phyloP scores from a whole-genome alignment of 148 eudicot genomes.

The Rhododendron mucronatum region DNA sequence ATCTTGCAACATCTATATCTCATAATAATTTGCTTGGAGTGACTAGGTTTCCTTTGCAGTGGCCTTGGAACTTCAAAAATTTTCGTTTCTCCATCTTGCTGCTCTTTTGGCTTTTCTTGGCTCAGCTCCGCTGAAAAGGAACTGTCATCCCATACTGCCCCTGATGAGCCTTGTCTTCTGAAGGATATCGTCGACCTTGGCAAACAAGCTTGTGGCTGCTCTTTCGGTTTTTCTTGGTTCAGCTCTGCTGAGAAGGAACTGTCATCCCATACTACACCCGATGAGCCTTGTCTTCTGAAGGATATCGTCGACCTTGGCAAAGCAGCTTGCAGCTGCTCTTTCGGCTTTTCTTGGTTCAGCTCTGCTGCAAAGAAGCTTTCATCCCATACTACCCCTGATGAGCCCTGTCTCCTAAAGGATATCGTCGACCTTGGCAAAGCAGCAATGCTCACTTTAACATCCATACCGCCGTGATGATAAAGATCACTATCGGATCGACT shows the following conservation, averaged over 20 bases:
- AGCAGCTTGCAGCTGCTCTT: background rate
- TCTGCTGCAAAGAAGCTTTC: background rate
- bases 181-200: no score
- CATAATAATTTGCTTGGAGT: background rate
- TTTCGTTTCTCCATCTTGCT: background rate
- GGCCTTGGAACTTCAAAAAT: background rate
- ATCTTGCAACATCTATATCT: background rate
- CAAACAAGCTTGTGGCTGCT: background rate
- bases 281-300: no score
- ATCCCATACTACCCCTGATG: background rate
- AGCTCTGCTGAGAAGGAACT: background rate
- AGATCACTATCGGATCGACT: slow-evolving; percentile 33
- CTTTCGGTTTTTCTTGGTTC: background rate
- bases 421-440: background rate
- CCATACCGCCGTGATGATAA: slow-evolving; percentile 28
- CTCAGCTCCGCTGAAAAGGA: background rate
- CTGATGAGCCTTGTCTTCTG: no score
- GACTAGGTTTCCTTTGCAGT: background rate
- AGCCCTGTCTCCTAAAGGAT: background rate
- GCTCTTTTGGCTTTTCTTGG: background rate
- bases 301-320: no score
- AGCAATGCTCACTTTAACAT: slow-evolving; percentile 11
- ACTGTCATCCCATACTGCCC: background rate
- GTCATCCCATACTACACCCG: background rate
- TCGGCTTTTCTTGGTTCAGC: background rate